Evolutionary conservation across 2,329 filamentous ascomycete genomes (phyloP).

Genomic region (Alternaria hordeiaustralica): DNA sequence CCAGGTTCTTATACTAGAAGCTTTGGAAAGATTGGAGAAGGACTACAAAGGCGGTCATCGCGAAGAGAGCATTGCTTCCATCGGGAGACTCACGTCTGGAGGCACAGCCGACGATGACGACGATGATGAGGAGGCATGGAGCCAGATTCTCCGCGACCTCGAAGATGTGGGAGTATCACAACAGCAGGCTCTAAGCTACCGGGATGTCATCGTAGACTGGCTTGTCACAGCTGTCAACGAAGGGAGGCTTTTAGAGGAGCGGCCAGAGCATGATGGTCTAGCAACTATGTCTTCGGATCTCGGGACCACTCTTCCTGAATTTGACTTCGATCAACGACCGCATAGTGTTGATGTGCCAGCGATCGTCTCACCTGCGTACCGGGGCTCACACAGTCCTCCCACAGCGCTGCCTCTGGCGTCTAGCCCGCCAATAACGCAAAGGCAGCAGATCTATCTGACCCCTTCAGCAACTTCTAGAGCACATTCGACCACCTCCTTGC

Average conservation of each 20-base stretch:
- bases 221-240: conserved; percentile 40
- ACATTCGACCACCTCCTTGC: neutral
- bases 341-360: conserved; percentile 5
- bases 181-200: conserved; percentile 30
- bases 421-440: neutral
- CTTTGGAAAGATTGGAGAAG: conserved; percentile 35
- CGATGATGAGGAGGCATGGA: conserved; percentile 38
- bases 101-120: conserved; percentile 15
- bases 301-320: neutral
- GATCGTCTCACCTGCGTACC: neutral
- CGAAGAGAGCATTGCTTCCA: conserved; percentile 36
- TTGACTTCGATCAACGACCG: neutral
- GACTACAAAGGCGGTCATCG: conserved; percentile 40
- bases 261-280: conserved; percentile 9
- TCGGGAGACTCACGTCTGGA: conserved; percentile 28
- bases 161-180: conserved; percentile 39
- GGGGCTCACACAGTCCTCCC: neutral
- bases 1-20: conserved; percentile 38
- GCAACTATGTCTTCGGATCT: conserved; percentile 11
- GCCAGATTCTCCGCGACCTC: conserved; percentile 40
- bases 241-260: conserved; percentile 35
- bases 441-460: neutral
- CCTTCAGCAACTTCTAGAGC: neutral
- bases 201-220: conserved; percentile 40
- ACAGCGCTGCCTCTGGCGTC: neutral